Conservation (phyloP, 257 asterid genomes). For the Jaltomata sinuosa region DNA sequence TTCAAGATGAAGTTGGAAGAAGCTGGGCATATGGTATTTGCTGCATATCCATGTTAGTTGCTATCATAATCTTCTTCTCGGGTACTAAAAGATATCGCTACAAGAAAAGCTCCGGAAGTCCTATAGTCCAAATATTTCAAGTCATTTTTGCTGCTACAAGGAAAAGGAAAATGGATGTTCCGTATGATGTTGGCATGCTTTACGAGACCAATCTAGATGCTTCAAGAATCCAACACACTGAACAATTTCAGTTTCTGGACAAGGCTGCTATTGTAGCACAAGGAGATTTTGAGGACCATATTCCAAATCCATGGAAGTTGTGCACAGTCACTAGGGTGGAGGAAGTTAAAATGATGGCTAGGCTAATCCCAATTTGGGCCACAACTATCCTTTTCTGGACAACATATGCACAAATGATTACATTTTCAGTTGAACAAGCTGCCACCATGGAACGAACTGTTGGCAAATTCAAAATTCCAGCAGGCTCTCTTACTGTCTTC, state of each 20-base stretch:
- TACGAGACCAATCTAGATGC: slow-evolving; percentile 3
- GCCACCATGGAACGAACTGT: slow-evolving; percentile 65
- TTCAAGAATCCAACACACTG: slow-evolving; percentile 7
- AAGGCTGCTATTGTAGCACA: slow-evolving; percentile 71
- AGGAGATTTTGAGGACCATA: slow-evolving; percentile 34
- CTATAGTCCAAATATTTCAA: slow-evolving; percentile 12
- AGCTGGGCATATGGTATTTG: slow-evolving; percentile 19
- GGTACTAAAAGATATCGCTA: slow-evolving; percentile 5
- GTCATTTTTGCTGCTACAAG: slow-evolving; percentile 15
- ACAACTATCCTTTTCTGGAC: slow-evolving; percentile 96
- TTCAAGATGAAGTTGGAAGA: slow-evolving; percentile 13
- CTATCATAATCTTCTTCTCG: not conserved
- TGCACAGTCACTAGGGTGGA: slow-evolving; percentile 80
- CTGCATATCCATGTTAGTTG: slow-evolving; percentile 39
- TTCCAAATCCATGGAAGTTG: slow-evolving; percentile 81
- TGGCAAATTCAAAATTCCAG: slow-evolving; percentile 65
- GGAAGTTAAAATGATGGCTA: slow-evolving; percentile 86
- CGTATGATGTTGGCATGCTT: slow-evolving; percentile 5
- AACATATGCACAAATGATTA: slow-evolving; percentile 87
- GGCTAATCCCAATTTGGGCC: slow-evolving; percentile 85
- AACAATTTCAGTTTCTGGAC: slow-evolving; percentile 41
- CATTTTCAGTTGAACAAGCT: slow-evolving; percentile 90
- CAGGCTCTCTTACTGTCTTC: slow-evolving; percentile 89
- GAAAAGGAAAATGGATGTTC: slow-evolving; percentile 5
- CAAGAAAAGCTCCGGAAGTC: slow-evolving; percentile 14